Conservation (phyloP, 345 rosid species). For the Mercurialis annua region DNA sequence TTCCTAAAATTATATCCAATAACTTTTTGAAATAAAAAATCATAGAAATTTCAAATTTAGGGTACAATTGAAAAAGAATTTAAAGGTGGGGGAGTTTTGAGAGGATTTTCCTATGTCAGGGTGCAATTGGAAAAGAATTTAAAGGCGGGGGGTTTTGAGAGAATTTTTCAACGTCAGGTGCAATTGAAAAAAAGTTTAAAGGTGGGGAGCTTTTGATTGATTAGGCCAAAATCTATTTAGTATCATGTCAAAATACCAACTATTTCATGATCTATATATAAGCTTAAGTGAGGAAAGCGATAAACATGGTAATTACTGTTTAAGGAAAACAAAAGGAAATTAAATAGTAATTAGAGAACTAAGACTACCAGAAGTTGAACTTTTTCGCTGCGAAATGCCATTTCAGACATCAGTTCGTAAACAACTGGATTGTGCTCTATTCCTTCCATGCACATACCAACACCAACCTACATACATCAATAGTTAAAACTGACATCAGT, state of each 20-base stretch:
- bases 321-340: neutral
- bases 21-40: too few species aligned
- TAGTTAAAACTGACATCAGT: conserved; percentile 6
- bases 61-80: too few species aligned
- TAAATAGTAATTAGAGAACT: conserved; percentile 6
- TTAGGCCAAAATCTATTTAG: too few species aligned
- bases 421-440: conserved; percentile 95
- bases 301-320: neutral
- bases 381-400: conserved; percentile 79
- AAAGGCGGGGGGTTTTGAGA: too few species aligned
- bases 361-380: conserved; percentile 59
- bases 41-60: too few species aligned
- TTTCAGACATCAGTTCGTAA: conserved; percentile 88
- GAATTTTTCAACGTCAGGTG: too few species aligned
- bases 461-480: conserved; percentile 61
- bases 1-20: too few species aligned
- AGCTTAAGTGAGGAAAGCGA: neutral
- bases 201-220: too few species aligned
- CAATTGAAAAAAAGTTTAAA: too few species aligned
- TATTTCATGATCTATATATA: neutral
- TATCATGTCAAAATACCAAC: neutral
- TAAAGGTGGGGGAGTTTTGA: too few species aligned
- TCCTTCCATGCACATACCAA: conserved; percentile 98
- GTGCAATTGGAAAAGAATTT: too few species aligned
- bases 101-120: too few species aligned